phyloP scores from a whole-genome alignment of 208 protist genomes.

The Acanthamoeba triangularis region DNA sequence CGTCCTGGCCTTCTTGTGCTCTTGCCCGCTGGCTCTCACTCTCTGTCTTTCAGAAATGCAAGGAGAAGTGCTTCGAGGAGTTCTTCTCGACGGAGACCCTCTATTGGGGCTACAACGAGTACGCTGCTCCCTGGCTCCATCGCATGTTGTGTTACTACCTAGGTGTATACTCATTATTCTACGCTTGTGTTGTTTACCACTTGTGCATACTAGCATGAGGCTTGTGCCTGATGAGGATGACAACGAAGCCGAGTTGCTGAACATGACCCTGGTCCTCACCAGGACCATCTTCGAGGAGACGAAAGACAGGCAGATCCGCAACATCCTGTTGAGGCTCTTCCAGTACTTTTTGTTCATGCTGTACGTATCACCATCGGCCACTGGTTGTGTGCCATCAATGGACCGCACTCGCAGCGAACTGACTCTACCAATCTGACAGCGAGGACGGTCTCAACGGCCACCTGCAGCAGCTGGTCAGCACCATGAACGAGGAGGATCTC shows the following conservation, averaged over 20 bases:
- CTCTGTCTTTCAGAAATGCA: slow-evolving; percentile 4
- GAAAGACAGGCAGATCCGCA: slow-evolving; percentile 52
- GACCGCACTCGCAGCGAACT: too few species aligned
- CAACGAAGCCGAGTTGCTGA: neutral
- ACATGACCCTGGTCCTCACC: slow-evolving; percentile 17
- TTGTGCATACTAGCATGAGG: neutral
- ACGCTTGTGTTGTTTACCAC: too few species aligned
- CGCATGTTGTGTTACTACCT: neutral
- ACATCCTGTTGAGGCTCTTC: slow-evolving; percentile 18
- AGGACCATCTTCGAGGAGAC: slow-evolving; percentile 58
- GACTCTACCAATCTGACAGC: neutral
- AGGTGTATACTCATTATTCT: neutral
- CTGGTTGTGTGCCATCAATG: neutral
- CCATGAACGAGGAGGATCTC: neutral
- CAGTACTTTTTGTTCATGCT: slow-evolving; percentile 39
- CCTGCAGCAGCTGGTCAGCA: slow-evolving; percentile 38
- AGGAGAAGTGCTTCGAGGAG: slow-evolving; percentile 60
- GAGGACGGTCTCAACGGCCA: neutral
- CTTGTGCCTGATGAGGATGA: neutral
- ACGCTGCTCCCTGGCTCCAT: neutral
- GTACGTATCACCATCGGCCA: slow-evolving; percentile 2
- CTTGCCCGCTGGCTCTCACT: neutral
- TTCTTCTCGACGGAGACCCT: slow-evolving; percentile 24
- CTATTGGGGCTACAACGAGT: slow-evolving; percentile 67
- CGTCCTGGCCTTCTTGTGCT: neutral